These are phyloP conservation scores for Abortiporus biennis DNA, from an alignment of 1,284 basidiomycete genomes.

Conservation along the genomic window DNA sequence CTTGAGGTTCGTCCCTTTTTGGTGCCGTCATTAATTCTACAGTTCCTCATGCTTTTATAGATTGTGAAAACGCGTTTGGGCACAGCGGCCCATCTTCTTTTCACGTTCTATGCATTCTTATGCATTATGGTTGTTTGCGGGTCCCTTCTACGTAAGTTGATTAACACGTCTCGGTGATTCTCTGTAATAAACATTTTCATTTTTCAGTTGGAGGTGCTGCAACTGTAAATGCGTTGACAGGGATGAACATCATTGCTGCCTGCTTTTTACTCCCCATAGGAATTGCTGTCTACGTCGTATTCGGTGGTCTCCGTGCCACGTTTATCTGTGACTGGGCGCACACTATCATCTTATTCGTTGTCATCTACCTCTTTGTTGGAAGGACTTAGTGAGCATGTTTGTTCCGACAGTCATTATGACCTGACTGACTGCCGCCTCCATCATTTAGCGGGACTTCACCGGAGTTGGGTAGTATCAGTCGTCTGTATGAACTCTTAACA, in stretches of 20 bases:
- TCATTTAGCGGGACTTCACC: constrained; percentile 46
- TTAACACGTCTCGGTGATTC: constrained; percentile 25
- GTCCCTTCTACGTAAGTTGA: constrained; percentile 40
- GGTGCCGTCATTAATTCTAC: not conserved
- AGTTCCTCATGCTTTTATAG: constrained; percentile 23
- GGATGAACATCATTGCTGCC: constrained; percentile 78
- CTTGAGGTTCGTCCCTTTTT: constrained; percentile 32
- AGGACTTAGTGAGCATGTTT: constrained; percentile 27
- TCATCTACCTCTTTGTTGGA: constrained; percentile 45
- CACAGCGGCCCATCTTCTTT: constrained; percentile 62
- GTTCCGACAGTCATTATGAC: too few relatives aligned
- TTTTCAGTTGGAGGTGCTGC: constrained; percentile 62
- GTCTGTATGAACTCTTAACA: constrained; percentile 55
- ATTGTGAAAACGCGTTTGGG: constrained; percentile 75
- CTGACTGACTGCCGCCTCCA: constrained; percentile 11
- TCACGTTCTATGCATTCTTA: constrained; percentile 74
- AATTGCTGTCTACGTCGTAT: constrained; percentile 38
- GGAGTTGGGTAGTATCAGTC: constrained; percentile 51
- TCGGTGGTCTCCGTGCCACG: constrained; percentile 48
- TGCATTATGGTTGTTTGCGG: constrained; percentile 76
- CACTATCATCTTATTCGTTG: constrained; percentile 37
- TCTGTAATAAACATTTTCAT: constrained; percentile 4
- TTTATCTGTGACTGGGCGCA: constrained; percentile 51
- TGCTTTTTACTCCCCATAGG: constrained; percentile 69
- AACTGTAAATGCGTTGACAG: constrained; percentile 75